Base-by-base conservation (phyloP, 306 rosid species). In the Ormosia emarginata region DNA sequence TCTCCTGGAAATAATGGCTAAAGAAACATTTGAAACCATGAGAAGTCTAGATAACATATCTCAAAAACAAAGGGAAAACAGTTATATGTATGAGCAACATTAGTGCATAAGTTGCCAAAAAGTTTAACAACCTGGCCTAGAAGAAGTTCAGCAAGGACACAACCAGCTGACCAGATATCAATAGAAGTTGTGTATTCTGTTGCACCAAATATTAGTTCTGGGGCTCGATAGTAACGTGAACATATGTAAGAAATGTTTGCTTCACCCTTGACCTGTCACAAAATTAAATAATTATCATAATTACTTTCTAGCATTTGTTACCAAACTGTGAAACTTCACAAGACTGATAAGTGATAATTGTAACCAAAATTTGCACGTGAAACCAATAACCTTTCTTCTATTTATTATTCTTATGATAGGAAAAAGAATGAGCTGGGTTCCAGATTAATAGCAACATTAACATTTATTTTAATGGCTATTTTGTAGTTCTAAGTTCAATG, bases 81-180 rank as follows among this genome's bases (percentile, higher is more conserved):
- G 5, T n/a, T 76, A 44, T 14, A 44, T 79, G 72, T 43, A 76
- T 55, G 59, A 71, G 81, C 74, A 63, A 85, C 53, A 44, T 79
- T 18, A 50, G 49, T 67, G 71, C 32, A 71, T 6, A 71, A 46
- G 52, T 67, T 67, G 30, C 79, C 69, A 68, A 24, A 43, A 57
- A 64, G 70, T 66, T 79, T 34, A 80, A 75, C 65, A 79, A 95
- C 99, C 97, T 91, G 94, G 82, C 98, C 98, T 46, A 93, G 83
- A 85, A 95, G 98, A 83, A 95, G 97, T 90, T 95, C 98, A 1
- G 99, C 99, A 71, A 95, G 98, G 67, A 91, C 99, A 87, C 99
- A 95, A 80, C 99, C 99, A 90, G 99, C 98, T 69, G 99, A 95
- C 99, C 99, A 93, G 57, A 95, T 91, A 79, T 95, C 99, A 33